Conservation (phyloP, 768 basidiomycete species). For the Auriscalpium vulgare region DNA sequence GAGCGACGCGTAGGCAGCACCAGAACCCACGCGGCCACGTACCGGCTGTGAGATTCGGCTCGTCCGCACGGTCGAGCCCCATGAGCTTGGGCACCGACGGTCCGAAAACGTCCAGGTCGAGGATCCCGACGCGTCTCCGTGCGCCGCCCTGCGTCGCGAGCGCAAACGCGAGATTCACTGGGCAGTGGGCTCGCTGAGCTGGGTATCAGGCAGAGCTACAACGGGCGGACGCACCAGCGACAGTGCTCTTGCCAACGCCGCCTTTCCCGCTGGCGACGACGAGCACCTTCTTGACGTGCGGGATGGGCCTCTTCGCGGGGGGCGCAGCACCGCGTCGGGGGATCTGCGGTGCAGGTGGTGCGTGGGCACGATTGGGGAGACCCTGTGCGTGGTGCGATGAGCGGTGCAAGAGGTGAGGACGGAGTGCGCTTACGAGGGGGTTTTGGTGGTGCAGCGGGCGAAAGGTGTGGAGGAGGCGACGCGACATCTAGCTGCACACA, state of each 20-base stretch:
- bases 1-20: neutral
- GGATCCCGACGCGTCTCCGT: conserved; percentile 65
- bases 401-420: conserved; percentile 1
- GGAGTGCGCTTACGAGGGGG: conserved; percentile 36
- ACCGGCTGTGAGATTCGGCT: conserved; percentile 73
- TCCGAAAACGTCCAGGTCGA: conserved; percentile 95
- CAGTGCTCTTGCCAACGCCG: conserved; percentile 91
- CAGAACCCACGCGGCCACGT: conserved; percentile 16
- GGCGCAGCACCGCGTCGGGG: conserved; percentile 45
- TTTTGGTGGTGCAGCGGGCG: conserved; percentile 38
- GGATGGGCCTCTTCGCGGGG: conserved; percentile 47
- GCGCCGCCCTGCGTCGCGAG: conserved; percentile 39
- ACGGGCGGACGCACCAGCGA: conserved; percentile 55
- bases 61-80: conserved; percentile 72
- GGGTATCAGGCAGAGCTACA: neutral
- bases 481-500: neutral
- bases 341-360: conserved; percentile 41
- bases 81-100: conserved; percentile 91
- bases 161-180: conserved; percentile 78
- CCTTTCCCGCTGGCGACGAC: conserved; percentile 92
- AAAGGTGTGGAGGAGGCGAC: conserved; percentile 7
- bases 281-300: conserved; percentile 72
- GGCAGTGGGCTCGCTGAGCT: neutral
- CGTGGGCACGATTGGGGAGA: conserved; percentile 19
- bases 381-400: conserved; percentile 16